Conservation (phyloP, 179 eudicot genomes). For the Spergularia azorica region DNA sequence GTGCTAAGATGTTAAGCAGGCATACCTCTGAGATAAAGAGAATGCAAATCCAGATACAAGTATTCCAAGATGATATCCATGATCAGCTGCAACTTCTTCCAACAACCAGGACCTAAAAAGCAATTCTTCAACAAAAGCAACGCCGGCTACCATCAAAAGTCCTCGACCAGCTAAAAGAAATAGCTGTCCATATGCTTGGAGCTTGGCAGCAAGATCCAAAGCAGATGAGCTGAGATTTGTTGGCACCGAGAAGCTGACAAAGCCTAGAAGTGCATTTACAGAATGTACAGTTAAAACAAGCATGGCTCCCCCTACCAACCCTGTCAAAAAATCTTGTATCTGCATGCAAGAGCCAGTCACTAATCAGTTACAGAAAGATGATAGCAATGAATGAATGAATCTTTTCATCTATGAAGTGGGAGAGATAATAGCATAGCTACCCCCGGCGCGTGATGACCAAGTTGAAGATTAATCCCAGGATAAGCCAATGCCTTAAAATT, state of each 20-base stretch:
- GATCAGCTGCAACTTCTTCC: conserved; percentile 81
- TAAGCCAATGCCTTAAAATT: too few species aligned
- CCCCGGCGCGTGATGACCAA: too few species aligned
- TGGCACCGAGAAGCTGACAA: conserved; percentile 62
- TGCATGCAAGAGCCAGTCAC: conserved; percentile 32
- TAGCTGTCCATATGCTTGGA: conserved; percentile 55
- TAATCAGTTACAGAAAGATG: background rate
- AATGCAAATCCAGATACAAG: conserved; percentile 78
- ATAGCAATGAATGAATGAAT: background rate
- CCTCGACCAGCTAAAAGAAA: conserved; percentile 55
- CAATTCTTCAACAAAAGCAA: conserved; percentile 80
- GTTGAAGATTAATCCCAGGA: too few species aligned
- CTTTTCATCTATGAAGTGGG: too few species aligned
- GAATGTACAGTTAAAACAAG: conserved; percentile 69
- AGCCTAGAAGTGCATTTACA: conserved; percentile 60
- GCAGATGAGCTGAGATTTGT: conserved; percentile 44
- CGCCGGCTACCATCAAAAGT: conserved; percentile 57
- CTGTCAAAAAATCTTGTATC: conserved; percentile 59
- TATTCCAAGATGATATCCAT: conserved; percentile 76
- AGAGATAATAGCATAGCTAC: too few species aligned
- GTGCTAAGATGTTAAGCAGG: background rate
- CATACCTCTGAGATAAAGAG: conserved; percentile 76
- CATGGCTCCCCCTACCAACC: conserved; percentile 71
- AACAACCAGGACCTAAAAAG: conserved; percentile 92
- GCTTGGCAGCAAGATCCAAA: conserved; percentile 35